These are phyloP conservation scores for Neckera pumila DNA, from an alignment of 225 moss, liverwort and hornwort genomes.

Conservation along the genomic window DNA sequence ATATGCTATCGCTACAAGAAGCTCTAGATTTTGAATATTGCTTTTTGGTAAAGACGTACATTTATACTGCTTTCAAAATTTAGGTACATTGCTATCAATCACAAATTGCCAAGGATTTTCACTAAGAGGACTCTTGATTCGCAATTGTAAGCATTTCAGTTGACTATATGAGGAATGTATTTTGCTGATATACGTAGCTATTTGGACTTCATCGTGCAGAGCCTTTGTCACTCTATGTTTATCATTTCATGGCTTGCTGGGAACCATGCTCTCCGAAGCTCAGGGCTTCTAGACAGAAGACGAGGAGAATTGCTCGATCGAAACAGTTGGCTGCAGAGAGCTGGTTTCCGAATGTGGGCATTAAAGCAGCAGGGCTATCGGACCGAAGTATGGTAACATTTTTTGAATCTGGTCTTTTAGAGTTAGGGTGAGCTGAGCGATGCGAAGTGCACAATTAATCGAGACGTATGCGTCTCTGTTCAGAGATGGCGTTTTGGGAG, in stretches of 20 bases:
- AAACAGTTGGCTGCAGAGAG: constrained; percentile 28
- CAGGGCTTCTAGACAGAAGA: constrained; percentile 19
- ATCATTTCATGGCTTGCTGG: neutral
- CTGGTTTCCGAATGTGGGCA: constrained; percentile 22
- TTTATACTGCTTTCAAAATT: neutral
- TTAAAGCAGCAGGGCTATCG: constrained; percentile 3
- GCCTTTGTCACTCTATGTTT: neutral
- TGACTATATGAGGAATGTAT: neutral
- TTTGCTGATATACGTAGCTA: neutral
- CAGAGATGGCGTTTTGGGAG: neutral
- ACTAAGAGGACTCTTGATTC: neutral
- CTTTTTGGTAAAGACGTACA: neutral
- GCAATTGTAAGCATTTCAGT: neutral
- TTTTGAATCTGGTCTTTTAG: constrained; percentile 22
- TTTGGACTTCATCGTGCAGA: neutral
- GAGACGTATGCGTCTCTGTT: neutral
- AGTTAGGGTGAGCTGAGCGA: constrained; percentile 21
- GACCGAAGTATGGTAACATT: constrained; percentile 17
- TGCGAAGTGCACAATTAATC: constrained; percentile 9
- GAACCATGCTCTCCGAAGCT: constrained; percentile 10
- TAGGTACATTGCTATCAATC: neutral
- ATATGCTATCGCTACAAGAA: neutral
- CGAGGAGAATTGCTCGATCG: constrained; percentile 11
- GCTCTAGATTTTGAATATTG: neutral
- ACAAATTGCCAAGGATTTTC: neutral